A percentile compares a stretch with the other conserved stretches of the same genome.
These are phyloP conservation scores for Epichloe uncinata DNA, from an alignment of 2,329 filamentous ascomycete genomes.

Conservation along the genomic window DNA sequence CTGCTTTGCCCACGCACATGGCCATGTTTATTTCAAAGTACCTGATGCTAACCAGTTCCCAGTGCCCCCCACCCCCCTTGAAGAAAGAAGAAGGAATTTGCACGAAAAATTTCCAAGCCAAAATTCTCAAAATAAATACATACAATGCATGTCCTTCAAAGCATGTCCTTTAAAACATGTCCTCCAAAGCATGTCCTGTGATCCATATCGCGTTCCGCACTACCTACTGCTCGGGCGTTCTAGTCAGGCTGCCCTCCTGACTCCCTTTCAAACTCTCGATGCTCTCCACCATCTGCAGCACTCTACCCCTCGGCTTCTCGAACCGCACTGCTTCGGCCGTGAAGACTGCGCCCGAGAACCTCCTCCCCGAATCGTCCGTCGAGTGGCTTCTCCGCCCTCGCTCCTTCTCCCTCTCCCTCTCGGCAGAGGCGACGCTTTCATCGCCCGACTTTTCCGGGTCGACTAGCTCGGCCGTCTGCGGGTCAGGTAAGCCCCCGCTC, in stretches of 20 bases:
- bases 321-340: constrained; percentile 35
- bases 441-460: constrained; percentile 14
- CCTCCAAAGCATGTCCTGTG: not conserved
- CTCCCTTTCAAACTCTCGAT: constrained; percentile 34
- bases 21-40: too few relatives aligned
- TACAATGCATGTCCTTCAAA: not conserved
- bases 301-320: constrained; percentile 29
- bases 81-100: not conserved
- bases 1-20: too few relatives aligned
- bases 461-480: constrained; percentile 26
- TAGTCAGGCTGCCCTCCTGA: constrained; percentile 25
- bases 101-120: not conserved
- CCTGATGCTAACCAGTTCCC: not conserved
- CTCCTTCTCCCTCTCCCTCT: not conserved
- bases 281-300: constrained; percentile 42
- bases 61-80: too few relatives aligned
- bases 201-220: not conserved
- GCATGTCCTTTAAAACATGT: not conserved
- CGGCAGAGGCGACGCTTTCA: not conserved
- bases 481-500: constrained; percentile 7
- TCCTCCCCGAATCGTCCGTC: constrained; percentile 17
- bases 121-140: not conserved
- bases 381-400: constrained; percentile 12
- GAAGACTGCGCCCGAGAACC: constrained; percentile 22
- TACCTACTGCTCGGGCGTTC: not conserved